These are phyloP conservation scores for Seiridium cupressi DNA, from an alignment of 2,329 filamentous ascomycete species.

Conservation along the genomic window DNA sequence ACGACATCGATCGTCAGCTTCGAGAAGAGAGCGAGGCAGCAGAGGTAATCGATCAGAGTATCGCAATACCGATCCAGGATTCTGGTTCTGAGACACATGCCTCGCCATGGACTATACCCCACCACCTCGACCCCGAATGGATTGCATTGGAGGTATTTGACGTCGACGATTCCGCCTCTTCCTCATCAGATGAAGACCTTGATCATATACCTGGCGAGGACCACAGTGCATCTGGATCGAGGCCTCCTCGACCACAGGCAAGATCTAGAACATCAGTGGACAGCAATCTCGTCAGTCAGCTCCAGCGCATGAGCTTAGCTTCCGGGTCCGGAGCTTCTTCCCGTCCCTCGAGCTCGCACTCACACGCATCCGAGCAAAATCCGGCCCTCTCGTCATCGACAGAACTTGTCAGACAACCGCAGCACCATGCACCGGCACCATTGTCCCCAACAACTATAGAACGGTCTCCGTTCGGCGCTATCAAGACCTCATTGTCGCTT, in stretches of 20 bases:
- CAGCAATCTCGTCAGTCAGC: conserved; percentile 26
- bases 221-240: not conserved
- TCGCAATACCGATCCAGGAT: not conserved
- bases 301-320: conserved; percentile 43
- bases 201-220: conserved; percentile 11
- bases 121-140: conserved; percentile 84
- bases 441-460: conserved; percentile 29
- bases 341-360: conserved; percentile 15
- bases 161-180: conserved; percentile 50
- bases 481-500: conserved; percentile 64
- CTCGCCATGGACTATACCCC: conserved; percentile 58
- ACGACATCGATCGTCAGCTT: conserved; percentile 46
- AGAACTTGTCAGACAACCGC: conserved; percentile 20
- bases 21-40: conserved; percentile 29
- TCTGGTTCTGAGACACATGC: conserved; percentile 14
- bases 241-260: conserved; percentile 11
- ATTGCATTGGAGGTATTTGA: conserved; percentile 84
- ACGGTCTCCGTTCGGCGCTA: conserved; percentile 49
- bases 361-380: not conserved
- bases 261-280: conserved; percentile 20
- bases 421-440: conserved; percentile 14
- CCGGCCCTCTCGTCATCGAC: not conserved
- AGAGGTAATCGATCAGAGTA: not conserved
- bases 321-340: conserved; percentile 7
- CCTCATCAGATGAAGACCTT: conserved; percentile 18